Percentiles rank a stretch among this genome's conserved stretches.
Conservation (phyloP, 805 yeast species). For the Hanseniaspora nectarophila region DNA sequence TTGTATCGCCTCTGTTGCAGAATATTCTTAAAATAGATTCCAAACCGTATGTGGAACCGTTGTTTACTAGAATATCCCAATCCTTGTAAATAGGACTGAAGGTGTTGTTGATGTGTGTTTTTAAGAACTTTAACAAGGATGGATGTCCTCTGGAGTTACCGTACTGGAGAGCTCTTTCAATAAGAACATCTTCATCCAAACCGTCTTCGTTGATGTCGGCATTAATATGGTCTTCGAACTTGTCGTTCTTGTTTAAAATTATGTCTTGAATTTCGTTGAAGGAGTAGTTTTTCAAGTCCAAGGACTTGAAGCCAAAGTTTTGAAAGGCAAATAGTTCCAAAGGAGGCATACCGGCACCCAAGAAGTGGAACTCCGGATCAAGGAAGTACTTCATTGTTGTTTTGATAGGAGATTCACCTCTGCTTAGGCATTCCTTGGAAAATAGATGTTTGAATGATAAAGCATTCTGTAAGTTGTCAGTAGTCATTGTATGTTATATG, state of each 20-base stretch:
- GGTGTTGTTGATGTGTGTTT: slow-evolving; percentile 37
- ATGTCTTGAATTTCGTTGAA: slow-evolving; percentile 45
- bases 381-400: slow-evolving; percentile 52
- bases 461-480: slow-evolving; percentile 21
- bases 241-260: slow-evolving; percentile 20
- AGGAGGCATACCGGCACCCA: slow-evolving; percentile 77
- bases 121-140: slow-evolving; percentile 44
- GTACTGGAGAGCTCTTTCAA: slow-evolving; percentile 64
- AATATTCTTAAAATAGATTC: slow-evolving; percentile 65
- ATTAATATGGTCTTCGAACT: slow-evolving; percentile 19
- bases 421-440: slow-evolving; percentile 30
- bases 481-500: neutral
- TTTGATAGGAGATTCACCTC: slow-evolving; percentile 51
- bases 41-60: slow-evolving; percentile 77
- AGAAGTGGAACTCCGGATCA: slow-evolving; percentile 52
- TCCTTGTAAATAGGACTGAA: slow-evolving; percentile 34
- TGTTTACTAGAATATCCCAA: slow-evolving; percentile 56
- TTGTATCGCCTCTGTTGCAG: slow-evolving; percentile 55
- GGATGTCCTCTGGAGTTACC: slow-evolving; percentile 60
- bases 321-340: slow-evolving; percentile 68
- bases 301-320: slow-evolving; percentile 38
- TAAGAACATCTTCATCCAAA: slow-evolving; percentile 40
- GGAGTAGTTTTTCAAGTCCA: slow-evolving; percentile 48
- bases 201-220: slow-evolving; percentile 16
- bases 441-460: slow-evolving; percentile 50